phyloP scores from a whole-genome alignment of 371 early-diverging fungal species.

The Haplosporangium sp. region DNA sequence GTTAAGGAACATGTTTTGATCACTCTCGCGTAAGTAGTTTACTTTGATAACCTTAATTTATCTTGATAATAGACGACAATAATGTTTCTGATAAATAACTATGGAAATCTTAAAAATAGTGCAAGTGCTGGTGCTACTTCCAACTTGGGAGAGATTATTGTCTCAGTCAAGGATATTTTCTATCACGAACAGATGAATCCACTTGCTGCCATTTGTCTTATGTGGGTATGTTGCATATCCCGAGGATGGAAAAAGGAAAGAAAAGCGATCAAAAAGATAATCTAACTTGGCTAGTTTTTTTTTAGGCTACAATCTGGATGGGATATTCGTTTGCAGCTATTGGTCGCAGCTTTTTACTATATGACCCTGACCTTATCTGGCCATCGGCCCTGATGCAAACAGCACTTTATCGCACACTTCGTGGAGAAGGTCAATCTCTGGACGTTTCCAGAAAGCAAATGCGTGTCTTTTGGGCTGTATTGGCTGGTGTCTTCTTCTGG shows the following conservation, averaged over 20 bases:
- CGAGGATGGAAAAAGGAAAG: not conserved
- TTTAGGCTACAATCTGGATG: constrained; percentile 55
- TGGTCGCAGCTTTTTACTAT: constrained; percentile 53
- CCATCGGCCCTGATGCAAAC: constrained; percentile 58
- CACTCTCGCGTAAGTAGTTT: constrained; percentile 43
- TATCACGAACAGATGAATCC: constrained; percentile 56
- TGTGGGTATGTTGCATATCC: constrained; percentile 40
- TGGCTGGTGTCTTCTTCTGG: constrained; percentile 56
- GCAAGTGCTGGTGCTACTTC: constrained; percentile 57
- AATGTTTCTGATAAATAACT: not conserved
- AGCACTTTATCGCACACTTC: constrained; percentile 48
- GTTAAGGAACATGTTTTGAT: constrained; percentile 60
- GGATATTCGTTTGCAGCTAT: constrained; percentile 56
- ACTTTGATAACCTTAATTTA: not conserved
- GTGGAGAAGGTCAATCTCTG: constrained; percentile 43
- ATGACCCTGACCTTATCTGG: constrained; percentile 56
- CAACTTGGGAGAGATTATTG: constrained; percentile 56
- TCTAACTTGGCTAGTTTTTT: too few relatives aligned
- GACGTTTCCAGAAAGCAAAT: constrained; percentile 51
- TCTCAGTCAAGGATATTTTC: constrained; percentile 56
- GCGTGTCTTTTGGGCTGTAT: constrained; percentile 42
- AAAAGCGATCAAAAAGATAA: too few relatives aligned
- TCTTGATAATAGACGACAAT: not conserved
- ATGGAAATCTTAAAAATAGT: constrained; percentile 8
- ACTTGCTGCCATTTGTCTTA: constrained; percentile 53